These are phyloP conservation scores for Medicago lupulina DNA, from an alignment of 306 rosid species.

Conservation along the genomic window DNA sequence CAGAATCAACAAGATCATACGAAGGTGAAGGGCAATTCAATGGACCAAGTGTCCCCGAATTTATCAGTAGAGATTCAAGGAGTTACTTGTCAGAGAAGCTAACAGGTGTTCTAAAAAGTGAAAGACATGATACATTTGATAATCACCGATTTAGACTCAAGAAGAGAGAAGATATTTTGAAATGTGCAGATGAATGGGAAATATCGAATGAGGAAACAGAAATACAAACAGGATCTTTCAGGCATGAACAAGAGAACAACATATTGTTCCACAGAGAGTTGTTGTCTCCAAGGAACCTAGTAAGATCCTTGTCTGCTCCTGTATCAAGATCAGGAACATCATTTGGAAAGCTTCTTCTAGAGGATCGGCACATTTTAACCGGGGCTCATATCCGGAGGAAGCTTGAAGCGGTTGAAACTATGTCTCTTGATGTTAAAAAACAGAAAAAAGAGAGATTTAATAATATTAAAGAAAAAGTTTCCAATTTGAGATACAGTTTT, in stretches of 20 bases:
- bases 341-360: conserved; percentile 98
- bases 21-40: conserved; percentile 65
- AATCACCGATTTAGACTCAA: conserved; percentile 49
- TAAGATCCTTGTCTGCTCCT: conserved; percentile 94
- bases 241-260: conserved; percentile 64
- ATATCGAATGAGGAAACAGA: conserved; percentile 55
- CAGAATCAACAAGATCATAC: conserved; percentile 81
- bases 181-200: conserved; percentile 52
- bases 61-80: conserved; percentile 73
- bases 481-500: conserved; percentile 75
- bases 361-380: conserved; percentile 85
- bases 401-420: conserved; percentile 78
- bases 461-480: conserved; percentile 82
- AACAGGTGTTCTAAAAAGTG: conserved; percentile 60
- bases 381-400: conserved; percentile 91
- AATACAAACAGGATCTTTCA: conserved; percentile 81
- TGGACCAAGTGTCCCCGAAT: conserved; percentile 66
- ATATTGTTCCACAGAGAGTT: conserved; percentile 58
- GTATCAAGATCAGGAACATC: conserved; percentile 93
- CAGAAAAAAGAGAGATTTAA: conserved; percentile 79
- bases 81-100: conserved; percentile 71
- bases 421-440: conserved; percentile 53
- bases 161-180: conserved; percentile 46
- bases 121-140: conserved; percentile 54
- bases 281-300: conserved; percentile 82